Base-by-base conservation (phyloP, 768 basidiomycete species). In the Imleria badia region DNA sequence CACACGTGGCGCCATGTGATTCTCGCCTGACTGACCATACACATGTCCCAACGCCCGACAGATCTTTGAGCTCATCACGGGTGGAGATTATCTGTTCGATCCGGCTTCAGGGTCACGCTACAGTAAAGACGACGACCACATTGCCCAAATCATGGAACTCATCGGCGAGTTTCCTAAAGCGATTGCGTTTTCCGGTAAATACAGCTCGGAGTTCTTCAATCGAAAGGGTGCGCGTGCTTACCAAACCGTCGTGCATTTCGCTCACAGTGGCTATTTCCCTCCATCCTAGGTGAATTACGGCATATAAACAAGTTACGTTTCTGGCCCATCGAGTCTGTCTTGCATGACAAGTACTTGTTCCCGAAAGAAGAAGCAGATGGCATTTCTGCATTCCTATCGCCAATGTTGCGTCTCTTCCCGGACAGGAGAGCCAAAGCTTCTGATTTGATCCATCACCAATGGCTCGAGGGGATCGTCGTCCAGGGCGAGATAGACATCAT, bases 11-110 rank as follows among this genome's bases (percentile, higher is more conserved):
- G 5, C 15, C 23, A 29, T 47, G 45, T 22, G 40, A 43, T 34
- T 8, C 39, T 52, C 42, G n/a, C 35, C 52, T 45, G 33, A 56
- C 22, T 30, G 43, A 41, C 22, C 45, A 23, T 23, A 9, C 12
- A 7, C 20, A 19, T 13, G 34, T 29, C 13, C n/a, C 22, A 26
- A 43, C 19, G 12, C 43, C 23, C 1, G 17, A 40, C 61, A 94
- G 93, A 81, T 94, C 38, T 99, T 99, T 68, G 96, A 98, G 69
- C 83, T 98, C 39, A 84, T 98, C 59, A 93, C 91, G 0, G 96
- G 96, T 19, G 96, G 97, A 20, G 96, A 98, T 70, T 99, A 98
- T 73, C 82, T 99, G 35, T 99, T 99, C 68, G 97, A 98, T 68
- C 96, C 96, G 0, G 94, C 94, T 20, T 90, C 91, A 1, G 96